phyloP scores from a whole-genome alignment of 225 moss, liverwort and hornwort species.

The Marchantia paleacea region DNA sequence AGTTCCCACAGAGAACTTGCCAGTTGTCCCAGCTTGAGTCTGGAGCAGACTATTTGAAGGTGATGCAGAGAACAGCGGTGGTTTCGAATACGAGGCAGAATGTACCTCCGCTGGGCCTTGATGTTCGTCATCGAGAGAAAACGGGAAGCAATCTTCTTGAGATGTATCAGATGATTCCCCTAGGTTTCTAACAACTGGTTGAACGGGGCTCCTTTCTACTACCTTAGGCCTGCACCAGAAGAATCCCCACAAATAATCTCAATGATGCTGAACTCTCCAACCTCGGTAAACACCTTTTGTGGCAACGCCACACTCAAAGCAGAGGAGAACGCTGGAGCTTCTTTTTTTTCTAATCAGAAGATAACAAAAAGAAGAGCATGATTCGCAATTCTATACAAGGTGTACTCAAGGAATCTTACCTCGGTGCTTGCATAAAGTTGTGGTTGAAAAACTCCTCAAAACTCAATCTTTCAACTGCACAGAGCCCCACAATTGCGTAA shows the following conservation, averaged over 20 bases:
- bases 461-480: slow-evolving; percentile 87
- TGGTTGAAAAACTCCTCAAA: slow-evolving; percentile 99
- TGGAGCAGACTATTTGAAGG: slow-evolving; percentile 64
- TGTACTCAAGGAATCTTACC: slow-evolving; percentile 37
- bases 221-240: slow-evolving; percentile 55
- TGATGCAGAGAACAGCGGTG: slow-evolving; percentile 52
- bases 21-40: slow-evolving; percentile 46
- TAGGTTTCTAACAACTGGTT: slow-evolving; percentile 38
- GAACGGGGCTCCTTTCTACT: slow-evolving; percentile 45
- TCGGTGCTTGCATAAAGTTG: slow-evolving; percentile 78
- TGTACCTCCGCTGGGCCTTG: slow-evolving; percentile 60
- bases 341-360: not conserved
- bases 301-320: not conserved
- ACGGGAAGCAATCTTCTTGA: slow-evolving; percentile 78
- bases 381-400: not conserved
- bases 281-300: not conserved
- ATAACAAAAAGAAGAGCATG: not conserved
- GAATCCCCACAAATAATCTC: not conserved
- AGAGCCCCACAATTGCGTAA: not conserved
- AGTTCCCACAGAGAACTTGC: slow-evolving; percentile 47
- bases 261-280: not conserved
- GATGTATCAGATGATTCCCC: slow-evolving; percentile 73
- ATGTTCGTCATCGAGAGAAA: slow-evolving; percentile 73
- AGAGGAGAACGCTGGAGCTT: not conserved
- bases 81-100: slow-evolving; percentile 44